phyloP scores from a whole-genome alignment of 2,329 filamentous ascomycete species.

The Zarea fungicola region DNA sequence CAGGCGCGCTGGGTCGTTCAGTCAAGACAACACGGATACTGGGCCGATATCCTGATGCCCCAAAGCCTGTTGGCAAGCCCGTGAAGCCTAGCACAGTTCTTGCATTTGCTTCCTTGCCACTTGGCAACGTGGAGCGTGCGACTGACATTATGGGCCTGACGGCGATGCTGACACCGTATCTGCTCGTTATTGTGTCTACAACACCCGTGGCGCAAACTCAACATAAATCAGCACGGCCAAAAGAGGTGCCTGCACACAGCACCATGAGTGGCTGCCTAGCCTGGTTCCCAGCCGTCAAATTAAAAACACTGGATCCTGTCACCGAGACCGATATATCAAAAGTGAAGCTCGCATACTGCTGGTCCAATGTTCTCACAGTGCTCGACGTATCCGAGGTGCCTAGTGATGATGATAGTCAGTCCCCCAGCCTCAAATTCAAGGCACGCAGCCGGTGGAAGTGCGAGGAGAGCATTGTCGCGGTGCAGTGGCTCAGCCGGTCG shows the following conservation, averaged over 20 bases:
- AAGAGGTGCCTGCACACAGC: conserved; percentile 83
- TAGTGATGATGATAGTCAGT: conserved; percentile 67
- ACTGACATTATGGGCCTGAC: conserved; percentile 87
- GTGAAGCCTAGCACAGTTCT: conserved; percentile 92
- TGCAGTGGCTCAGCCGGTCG: conserved; percentile 94
- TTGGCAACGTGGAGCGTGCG: conserved; percentile 88
- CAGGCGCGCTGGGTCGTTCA: conserved; percentile 76
- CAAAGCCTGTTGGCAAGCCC: conserved; percentile 56
- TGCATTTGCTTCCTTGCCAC: conserved; percentile 80
- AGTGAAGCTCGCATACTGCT: conserved; percentile 92
- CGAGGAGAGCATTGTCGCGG: conserved; percentile 90
- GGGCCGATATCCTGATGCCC: conserved; percentile 77
- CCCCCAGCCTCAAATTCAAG: conserved; percentile 71
- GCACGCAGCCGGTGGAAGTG: conserved; percentile 85
- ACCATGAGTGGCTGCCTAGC: conserved; percentile 90
- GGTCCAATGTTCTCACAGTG: conserved; percentile 96
- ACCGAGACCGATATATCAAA: conserved; percentile 66
- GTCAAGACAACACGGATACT: conserved; percentile 89
- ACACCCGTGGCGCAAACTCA: conserved; percentile 95
- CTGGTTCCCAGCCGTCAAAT: conserved; percentile 93
- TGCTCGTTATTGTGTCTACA: conserved; percentile 94
- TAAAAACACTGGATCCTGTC: conserved; percentile 69
- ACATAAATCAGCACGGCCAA: conserved; percentile 86
- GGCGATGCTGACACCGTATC: conserved; percentile 90
- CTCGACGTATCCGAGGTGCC: conserved; percentile 76